Evolutionary conservation across 768 basidiomycete genomes (phyloP).

Genomic region (Agrocybe chaxingu): DNA sequence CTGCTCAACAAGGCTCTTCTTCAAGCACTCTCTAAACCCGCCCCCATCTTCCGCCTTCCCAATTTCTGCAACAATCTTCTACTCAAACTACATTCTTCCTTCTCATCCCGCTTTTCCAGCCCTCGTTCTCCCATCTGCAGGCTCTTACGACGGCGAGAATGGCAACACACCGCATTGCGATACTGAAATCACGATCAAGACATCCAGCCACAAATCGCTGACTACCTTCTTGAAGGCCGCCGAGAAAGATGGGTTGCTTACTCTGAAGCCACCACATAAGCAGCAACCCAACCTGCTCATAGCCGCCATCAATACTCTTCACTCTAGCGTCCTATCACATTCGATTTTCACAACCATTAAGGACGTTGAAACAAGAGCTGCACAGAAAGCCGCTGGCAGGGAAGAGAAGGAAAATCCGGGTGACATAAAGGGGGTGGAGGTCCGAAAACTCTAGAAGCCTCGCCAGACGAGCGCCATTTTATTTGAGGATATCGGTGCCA

Average conservation of each 20-base stretch:
- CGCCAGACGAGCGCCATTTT: slow-evolving; percentile 50
- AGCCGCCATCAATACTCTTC: slow-evolving; percentile 49
- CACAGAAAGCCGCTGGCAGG: slow-evolving; percentile 48
- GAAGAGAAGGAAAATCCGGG: slow-evolving; percentile 47
- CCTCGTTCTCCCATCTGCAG: slow-evolving; percentile 28
- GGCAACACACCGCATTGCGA: slow-evolving; percentile 26
- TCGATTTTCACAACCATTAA: slow-evolving; percentile 52
- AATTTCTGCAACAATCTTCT: slow-evolving; percentile 71
- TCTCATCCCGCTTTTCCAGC: slow-evolving; percentile 70
- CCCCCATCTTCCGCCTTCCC: slow-evolving; percentile 62
- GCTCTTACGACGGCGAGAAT: slow-evolving; percentile 5
- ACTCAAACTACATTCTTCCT: slow-evolving; percentile 75
- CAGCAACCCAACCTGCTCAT: slow-evolving; percentile 54
- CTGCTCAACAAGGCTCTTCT: slow-evolving; percentile 61
- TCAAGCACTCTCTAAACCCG: slow-evolving; percentile 54
- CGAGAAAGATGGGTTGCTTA: slow-evolving; percentile 75
- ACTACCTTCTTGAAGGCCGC: slow-evolving; percentile 76
- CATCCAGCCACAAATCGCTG: slow-evolving; percentile 78
- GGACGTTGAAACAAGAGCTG: slow-evolving; percentile 62
- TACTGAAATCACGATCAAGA: slow-evolving; percentile 66
- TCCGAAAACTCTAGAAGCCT: slow-evolving; percentile 79
- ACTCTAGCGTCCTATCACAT: slow-evolving; percentile 56
- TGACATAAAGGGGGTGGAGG: slow-evolving; percentile 45
- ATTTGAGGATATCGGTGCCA: slow-evolving; percentile 61
- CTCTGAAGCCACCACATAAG: slow-evolving; percentile 61